A percentile compares a stretch with the other conserved stretches of the same genome.
These are phyloP conservation scores for Fusarium sambucinum DNA, from an alignment of 2,329 filamentous ascomycete species.

Conservation along the genomic window DNA sequence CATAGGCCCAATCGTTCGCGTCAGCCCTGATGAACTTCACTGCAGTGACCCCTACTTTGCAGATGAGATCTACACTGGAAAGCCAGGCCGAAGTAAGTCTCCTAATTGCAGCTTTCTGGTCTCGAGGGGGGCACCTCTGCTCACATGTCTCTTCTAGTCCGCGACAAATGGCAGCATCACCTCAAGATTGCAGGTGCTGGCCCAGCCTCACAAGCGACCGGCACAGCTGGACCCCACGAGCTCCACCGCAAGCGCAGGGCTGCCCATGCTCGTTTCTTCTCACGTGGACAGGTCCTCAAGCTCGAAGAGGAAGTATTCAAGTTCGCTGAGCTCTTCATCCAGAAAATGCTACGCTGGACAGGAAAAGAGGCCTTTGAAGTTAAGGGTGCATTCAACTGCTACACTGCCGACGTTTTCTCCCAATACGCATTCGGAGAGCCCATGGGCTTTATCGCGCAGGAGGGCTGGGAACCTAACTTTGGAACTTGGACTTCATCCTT, in stretches of 20 bases:
- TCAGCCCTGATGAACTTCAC: conserved; percentile 56
- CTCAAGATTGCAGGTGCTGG: conserved; percentile 27
- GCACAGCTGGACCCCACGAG: conserved; percentile 47
- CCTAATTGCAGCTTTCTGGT: neutral
- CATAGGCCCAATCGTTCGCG: conserved; percentile 54
- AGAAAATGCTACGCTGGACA: conserved; percentile 48
- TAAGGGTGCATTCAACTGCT: conserved; percentile 54
- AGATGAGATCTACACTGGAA: conserved; percentile 54
- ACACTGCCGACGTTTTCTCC: conserved; percentile 55
- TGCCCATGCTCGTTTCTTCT: conserved; percentile 52
- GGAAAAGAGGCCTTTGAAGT: conserved; percentile 50
- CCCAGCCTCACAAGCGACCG: conserved; percentile 9
- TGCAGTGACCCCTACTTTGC: conserved; percentile 52
- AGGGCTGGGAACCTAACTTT: conserved; percentile 55
- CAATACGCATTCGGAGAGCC: conserved; percentile 55
- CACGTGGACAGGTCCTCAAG: conserved; percentile 48
- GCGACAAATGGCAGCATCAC: conserved; percentile 42
- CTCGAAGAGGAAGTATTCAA: conserved; percentile 45
- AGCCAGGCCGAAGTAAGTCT: conserved; percentile 30
- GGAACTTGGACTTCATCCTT: conserved; percentile 51
- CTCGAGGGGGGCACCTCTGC: too few relatives aligned
- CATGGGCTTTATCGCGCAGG: conserved; percentile 48
- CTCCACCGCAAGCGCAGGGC: conserved; percentile 50
- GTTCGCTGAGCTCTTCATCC: conserved; percentile 43
- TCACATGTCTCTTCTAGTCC: conserved; percentile 15